Base-by-base conservation (phyloP, 805 yeast species). In the Ogataea paradorogensis region DNA sequence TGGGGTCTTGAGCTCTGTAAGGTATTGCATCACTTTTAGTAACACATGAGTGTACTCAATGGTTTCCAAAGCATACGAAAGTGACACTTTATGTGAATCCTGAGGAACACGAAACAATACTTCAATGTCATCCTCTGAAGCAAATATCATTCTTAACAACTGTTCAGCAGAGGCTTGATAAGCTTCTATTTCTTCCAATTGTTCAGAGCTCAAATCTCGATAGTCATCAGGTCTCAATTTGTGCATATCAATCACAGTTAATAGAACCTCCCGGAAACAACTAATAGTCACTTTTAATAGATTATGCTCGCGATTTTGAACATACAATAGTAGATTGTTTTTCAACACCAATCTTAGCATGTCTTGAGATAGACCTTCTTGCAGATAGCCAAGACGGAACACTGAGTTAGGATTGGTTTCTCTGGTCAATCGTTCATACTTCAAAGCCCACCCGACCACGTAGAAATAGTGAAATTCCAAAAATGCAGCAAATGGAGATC, bases 361-460 rank as follows among this genome's bases (percentile, higher is more conserved):
- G 15, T 77, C 76, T 38, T 81, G 84, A 37, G 80, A 73, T 22
- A 89, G 61, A 0, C 78, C 80, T 9, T 73, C 70, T 5, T 52
- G 48, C 14, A 52, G 37, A 33, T 45, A 53, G 4, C 61, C 58
- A 22, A 48, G 43, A 30, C 63, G 44, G 34, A 48, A 38, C 29
- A 39, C 40, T 4, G 71, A 66, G 4, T 61, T 56, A 7, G 58
- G 61, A 22, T 63, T 63, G 9, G n/a, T 18, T 0, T 59, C 54
- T 25, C 65, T 56, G 43, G 66, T 52, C 6, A 53, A 61, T 15
- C 83, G 65, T 50, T 84, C 87, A 43, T 78, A 87, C 24, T 73
- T 72, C 33, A 88, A 65, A 50, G 88, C 82, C 96, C 97, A 91
- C 1, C 86, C 70, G 5, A 74, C 63, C 5, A 85, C 65, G 42